Percentiles rank a stretch among this genome's conserved stretches.
These are phyloP conservation scores for Toxicodendron radicans DNA, from an alignment of 345 rosid species.

Conservation along the genomic window DNA sequence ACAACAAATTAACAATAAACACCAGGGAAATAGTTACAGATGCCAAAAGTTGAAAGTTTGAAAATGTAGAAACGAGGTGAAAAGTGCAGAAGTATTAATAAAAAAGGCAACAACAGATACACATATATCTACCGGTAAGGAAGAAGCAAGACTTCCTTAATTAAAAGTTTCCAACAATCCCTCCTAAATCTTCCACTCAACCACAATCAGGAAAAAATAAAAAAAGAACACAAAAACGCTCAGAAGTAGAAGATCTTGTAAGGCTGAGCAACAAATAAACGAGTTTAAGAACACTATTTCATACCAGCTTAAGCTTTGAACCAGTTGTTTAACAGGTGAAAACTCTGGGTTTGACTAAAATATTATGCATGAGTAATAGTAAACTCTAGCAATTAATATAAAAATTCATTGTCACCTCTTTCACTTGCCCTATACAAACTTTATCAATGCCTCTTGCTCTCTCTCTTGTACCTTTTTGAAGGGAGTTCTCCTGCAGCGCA, in stretches of 20 bases:
- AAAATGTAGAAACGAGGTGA: background rate
- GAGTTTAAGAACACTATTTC: background rate
- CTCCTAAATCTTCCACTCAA: background rate
- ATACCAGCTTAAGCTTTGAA: background rate
- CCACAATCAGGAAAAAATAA: background rate
- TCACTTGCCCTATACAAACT: too few relatives aligned
- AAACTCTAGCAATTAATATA: too few relatives aligned
- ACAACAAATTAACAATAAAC: background rate
- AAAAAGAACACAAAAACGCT: too few relatives aligned
- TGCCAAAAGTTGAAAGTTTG: background rate
- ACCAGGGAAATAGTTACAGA: background rate
- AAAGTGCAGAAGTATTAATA: background rate
- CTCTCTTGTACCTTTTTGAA: background rate
- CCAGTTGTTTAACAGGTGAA: background rate
- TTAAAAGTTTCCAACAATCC: background rate
- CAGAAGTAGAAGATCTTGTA: too few relatives aligned
- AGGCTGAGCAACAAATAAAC: background rate
- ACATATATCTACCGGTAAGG: background rate
- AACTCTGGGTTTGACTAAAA: background rate
- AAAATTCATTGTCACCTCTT: too few relatives aligned
- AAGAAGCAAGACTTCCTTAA: background rate
- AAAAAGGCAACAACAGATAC: background rate
- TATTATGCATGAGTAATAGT: too few relatives aligned
- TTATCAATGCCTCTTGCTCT: background rate
- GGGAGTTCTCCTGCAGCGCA: background rate